Conservation (phyloP, 2,329 filamentous ascomycete genomes). For the Trichothecium sympodiale region DNA sequence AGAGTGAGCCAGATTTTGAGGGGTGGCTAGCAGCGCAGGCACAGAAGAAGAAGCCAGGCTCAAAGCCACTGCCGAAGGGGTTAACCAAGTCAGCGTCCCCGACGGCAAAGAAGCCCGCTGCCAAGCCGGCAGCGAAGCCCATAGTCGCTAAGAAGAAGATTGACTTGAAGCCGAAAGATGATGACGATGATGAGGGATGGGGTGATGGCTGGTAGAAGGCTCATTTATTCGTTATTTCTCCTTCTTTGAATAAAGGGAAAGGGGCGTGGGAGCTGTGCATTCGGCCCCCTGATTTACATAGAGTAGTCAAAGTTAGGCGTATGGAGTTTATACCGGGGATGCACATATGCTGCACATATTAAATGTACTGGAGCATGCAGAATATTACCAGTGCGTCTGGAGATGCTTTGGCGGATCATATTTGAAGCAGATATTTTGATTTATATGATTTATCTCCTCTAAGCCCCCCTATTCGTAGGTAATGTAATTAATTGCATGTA, state of each 20-base stretch:
- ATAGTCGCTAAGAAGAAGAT: conserved; percentile 51
- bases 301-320: too few relatives aligned
- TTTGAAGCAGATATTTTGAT: too few relatives aligned
- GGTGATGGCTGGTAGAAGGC: conserved; percentile 48
- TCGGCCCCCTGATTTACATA: too few relatives aligned
- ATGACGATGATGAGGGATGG: conserved; percentile 50
- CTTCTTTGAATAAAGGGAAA: not conserved
- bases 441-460: too few relatives aligned
- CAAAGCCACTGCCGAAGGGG: conserved; percentile 72
- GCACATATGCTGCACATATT: too few relatives aligned
- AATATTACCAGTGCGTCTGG: too few relatives aligned
- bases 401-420: too few relatives aligned
- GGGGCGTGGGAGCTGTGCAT: too few relatives aligned
- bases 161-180: conserved; percentile 53
- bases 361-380: too few relatives aligned
- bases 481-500: too few relatives aligned
- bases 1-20: conserved; percentile 90
- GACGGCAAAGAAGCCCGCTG: conserved; percentile 24
- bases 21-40: conserved; percentile 87
- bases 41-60: conserved; percentile 49
- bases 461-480: too few relatives aligned
- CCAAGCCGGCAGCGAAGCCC: conserved; percentile 27
- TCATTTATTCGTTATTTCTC: not conserved
- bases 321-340: too few relatives aligned
- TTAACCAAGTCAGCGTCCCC: conserved; percentile 49